Evolutionary conservation across 495 filamentous ascomycete species (phyloP).

Genomic region (Staphylotrichum tortipilum): DNA sequence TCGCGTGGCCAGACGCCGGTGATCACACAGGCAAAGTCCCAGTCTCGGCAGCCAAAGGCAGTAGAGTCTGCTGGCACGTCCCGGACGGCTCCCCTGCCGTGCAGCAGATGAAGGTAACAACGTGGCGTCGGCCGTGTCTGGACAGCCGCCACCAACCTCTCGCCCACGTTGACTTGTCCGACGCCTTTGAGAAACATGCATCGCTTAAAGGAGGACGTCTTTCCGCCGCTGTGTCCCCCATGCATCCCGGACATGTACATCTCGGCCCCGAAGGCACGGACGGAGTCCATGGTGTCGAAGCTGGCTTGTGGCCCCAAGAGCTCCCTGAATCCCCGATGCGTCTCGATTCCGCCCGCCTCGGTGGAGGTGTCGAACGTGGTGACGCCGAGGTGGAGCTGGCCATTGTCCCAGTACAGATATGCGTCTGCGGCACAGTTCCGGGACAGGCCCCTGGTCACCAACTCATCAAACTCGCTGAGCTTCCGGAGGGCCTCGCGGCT

Average conservation of each 20-base stretch:
- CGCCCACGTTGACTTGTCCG: conserved; percentile 30
- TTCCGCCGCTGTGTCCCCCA: conserved; percentile 48
- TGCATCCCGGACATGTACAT: conserved; percentile 57
- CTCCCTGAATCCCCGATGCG: too few species aligned
- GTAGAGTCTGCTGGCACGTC: conserved; percentile 41
- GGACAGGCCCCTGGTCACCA: conserved; percentile 35
- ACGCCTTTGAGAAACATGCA: conserved; percentile 53
- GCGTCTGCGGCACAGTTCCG: conserved; percentile 45
- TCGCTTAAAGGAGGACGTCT: conserved; percentile 58
- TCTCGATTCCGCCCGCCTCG: too few species aligned
- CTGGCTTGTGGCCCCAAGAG: conserved; percentile 33
- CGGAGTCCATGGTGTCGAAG: conserved; percentile 35
- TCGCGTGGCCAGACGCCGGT: conserved; percentile 55
- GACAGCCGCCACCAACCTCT: conserved; percentile 38
- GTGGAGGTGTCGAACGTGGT: conserved; percentile 42
- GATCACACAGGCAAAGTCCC: conserved; percentile 56
- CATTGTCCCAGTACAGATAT: conserved; percentile 48
- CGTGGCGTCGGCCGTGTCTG: conserved; percentile 44
- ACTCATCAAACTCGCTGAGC: conserved; percentile 38
- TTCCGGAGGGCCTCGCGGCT: conserved; percentile 27
- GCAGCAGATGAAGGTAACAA: conserved; percentile 57
- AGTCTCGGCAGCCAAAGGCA: conserved; percentile 57
- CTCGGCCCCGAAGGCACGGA: conserved; percentile 50
- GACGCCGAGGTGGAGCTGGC: conserved; percentile 45
- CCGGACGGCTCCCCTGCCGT: conserved; percentile 47